phyloP scores from a whole-genome alignment of 2,329 filamentous ascomycete species.

The Podosphaera fusca region DNA sequence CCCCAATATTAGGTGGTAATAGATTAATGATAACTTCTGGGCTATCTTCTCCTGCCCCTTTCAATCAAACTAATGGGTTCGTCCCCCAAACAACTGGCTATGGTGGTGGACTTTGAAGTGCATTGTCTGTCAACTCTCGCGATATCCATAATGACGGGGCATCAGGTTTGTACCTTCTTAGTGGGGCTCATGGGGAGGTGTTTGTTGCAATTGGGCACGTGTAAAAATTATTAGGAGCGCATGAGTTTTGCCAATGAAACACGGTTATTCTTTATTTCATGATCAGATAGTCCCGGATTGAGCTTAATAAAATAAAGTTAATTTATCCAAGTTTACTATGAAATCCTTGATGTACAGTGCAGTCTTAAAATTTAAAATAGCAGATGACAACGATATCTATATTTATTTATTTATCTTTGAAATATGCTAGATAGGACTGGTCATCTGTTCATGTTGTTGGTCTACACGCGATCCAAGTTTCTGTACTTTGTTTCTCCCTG shows the following conservation, averaged over 20 bases:
- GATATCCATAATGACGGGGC: slow-evolving; percentile 15
- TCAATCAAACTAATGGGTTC: slow-evolving; percentile 66
- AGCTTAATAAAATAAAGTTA: too few species aligned
- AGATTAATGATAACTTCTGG: slow-evolving; percentile 70
- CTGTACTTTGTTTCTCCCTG: too few species aligned
- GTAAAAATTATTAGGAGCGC: background rate
- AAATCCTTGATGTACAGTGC: too few species aligned
- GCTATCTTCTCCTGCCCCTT: slow-evolving; percentile 34
- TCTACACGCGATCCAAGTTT: too few species aligned
- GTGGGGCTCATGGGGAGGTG: slow-evolving; percentile 5
- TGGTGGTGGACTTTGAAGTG: slow-evolving; percentile 23
- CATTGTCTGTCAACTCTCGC: slow-evolving; percentile 2
- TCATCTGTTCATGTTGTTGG: too few species aligned
- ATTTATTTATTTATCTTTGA: too few species aligned
- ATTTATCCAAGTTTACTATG: too few species aligned
- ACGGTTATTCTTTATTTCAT: background rate
- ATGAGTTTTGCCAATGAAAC: background rate
- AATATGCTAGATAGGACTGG: too few species aligned
- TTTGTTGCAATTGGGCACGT: background rate
- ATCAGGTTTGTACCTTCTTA: slow-evolving; percentile 11
- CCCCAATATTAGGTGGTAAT: slow-evolving; percentile 71
- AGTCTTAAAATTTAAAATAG: too few species aligned
- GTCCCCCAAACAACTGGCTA: slow-evolving; percentile 72
- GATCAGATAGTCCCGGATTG: too few species aligned
- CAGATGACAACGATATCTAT: too few species aligned